These are phyloP conservation scores for Panaeolus papilionaceus DNA, from an alignment of 768 basidiomycete genomes.

Conservation along the genomic window DNA sequence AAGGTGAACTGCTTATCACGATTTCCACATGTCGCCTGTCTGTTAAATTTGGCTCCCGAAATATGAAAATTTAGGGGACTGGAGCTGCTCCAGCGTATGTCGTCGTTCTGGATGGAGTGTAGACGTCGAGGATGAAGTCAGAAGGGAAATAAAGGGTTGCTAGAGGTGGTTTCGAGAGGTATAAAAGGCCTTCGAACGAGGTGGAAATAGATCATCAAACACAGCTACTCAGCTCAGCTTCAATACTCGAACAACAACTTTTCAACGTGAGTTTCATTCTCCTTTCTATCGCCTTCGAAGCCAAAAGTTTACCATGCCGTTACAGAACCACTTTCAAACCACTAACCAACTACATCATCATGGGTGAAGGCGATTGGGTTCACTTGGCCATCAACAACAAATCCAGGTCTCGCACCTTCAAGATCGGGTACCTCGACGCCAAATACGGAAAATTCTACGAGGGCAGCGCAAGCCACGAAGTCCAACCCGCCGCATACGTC, in stretches of 20 bases:
- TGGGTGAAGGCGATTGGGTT: constrained; percentile 11
- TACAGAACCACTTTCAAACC: background rate
- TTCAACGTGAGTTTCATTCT: background rate
- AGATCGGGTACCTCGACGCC: background rate
- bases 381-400: constrained; percentile 8
- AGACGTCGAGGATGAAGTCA: background rate
- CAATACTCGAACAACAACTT: background rate
- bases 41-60: constrained; percentile 3
- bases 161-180: background rate
- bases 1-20: background rate
- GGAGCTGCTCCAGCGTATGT: background rate
- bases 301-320: background rate
- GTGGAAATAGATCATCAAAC: background rate
- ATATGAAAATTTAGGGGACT: background rate
- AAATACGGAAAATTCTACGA: constrained; percentile 5
- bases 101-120: background rate
- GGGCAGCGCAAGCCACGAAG: background rate
- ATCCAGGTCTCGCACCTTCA: constrained; percentile 4
- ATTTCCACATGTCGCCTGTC: background rate
- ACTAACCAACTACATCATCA: background rate
- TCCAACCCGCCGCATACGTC: background rate
- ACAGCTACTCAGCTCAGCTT: background rate
- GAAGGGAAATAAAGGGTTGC: background rate
- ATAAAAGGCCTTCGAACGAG: background rate
- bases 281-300: background rate